Conservation (phyloP, 495 filamentous ascomycete genomes). For the Hypoxylon lienhwacheense region DNA sequence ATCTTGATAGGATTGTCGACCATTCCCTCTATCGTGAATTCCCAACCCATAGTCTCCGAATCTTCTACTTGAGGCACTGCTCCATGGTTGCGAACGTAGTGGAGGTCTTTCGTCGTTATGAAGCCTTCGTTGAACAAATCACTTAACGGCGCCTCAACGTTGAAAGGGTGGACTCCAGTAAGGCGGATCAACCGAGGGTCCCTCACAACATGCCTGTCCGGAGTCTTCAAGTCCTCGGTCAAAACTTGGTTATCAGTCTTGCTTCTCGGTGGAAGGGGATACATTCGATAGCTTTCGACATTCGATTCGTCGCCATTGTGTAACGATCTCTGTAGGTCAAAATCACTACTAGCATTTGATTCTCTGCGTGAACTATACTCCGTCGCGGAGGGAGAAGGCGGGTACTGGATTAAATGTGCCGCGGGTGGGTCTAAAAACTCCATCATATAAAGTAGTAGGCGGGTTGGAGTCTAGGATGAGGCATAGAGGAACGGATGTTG, state of each 20-base stretch:
- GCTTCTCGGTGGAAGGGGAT: constrained; percentile 73
- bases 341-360: constrained; percentile 15
- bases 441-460: constrained; percentile 15
- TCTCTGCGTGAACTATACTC: constrained; percentile 30
- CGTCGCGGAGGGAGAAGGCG: constrained; percentile 32
- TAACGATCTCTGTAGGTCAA: constrained; percentile 7
- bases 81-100: constrained; percentile 96
- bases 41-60: constrained; percentile 74
- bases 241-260: constrained; percentile 64
- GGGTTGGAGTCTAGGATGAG: neutral
- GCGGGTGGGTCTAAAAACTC: constrained; percentile 10
- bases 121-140: constrained; percentile 85
- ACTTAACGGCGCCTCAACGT: constrained; percentile 84
- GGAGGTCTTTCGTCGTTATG: constrained; percentile 86
- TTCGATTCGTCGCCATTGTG: constrained; percentile 18
- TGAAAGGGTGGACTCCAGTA: constrained; percentile 92
- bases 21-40: constrained; percentile 82
- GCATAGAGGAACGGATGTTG: constrained; percentile 7
- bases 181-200: constrained; percentile 86
- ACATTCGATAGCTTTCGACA: constrained; percentile 23
- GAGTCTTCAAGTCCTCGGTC: constrained; percentile 76
- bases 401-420: constrained; percentile 14
- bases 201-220: constrained; percentile 82
- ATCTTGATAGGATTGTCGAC: constrained; percentile 78
- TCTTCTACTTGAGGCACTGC: constrained; percentile 78